Conservation (phyloP, 768 basidiomycete genomes). For the Macrocybe gigantea region DNA sequence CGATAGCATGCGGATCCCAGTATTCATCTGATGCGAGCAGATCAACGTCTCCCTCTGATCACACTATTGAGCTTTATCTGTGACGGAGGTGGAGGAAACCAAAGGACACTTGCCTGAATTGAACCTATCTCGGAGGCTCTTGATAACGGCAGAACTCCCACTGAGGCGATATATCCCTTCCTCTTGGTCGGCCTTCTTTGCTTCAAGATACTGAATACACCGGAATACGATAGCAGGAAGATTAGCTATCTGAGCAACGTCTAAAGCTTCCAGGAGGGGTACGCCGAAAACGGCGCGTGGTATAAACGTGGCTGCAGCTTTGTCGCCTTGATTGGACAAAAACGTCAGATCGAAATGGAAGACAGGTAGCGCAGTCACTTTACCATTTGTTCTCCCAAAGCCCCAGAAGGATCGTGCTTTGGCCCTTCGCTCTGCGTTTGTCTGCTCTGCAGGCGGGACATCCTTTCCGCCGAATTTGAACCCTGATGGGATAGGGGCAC, state of each 20-base stretch:
- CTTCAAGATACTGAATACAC: constrained; percentile 91
- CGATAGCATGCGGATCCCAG: constrained; percentile 97
- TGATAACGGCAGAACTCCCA: constrained; percentile 93
- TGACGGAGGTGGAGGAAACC: constrained; percentile 3
- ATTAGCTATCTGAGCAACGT: constrained; percentile 83
- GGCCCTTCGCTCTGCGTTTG: constrained; percentile 67
- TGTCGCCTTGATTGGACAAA: constrained; percentile 29
- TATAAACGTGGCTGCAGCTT: constrained; percentile 29
- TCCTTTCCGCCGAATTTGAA: constrained; percentile 90
- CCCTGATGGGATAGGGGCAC: constrained; percentile 78
- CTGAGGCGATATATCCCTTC: constrained; percentile 97
- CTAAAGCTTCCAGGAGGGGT: constrained; percentile 79
- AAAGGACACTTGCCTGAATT: constrained; percentile 60
- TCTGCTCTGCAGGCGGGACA: constrained; percentile 25
- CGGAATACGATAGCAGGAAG: constrained; percentile 94
- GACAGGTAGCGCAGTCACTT: constrained; percentile 8
- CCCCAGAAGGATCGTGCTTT: constrained; percentile 93
- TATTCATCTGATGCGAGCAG: constrained; percentile 83
- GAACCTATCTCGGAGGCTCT: constrained; percentile 87
- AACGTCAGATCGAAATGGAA: constrained; percentile 2
- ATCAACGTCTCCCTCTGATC: constrained; percentile 91
- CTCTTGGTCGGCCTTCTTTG: constrained; percentile 90
- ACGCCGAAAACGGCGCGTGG: constrained; percentile 87
- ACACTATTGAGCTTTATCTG: constrained; percentile 5
- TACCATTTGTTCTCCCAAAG: constrained; percentile 67